Evolutionary conservation across 1,284 basidiomycete species (phyloP).

Genomic region (Ceratobasidium sp.): DNA sequence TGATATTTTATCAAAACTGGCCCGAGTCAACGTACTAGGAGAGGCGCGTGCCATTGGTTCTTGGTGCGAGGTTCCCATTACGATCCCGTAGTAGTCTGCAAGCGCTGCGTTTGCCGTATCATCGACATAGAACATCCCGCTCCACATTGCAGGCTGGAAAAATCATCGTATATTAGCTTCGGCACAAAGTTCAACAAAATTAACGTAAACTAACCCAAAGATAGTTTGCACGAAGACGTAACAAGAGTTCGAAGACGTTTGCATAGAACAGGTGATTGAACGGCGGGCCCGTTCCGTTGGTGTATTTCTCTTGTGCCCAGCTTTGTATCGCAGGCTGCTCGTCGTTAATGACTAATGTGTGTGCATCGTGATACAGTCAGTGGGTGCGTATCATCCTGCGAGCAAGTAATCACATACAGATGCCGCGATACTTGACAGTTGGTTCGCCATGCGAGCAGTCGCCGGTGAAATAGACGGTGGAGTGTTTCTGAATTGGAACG

Average conservation of each 20-base stretch:
- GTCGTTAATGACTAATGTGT: conserved; percentile 61
- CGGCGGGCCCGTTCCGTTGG: conserved; percentile 70
- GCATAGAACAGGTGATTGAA: conserved; percentile 75
- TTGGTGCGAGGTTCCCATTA: conserved; percentile 70
- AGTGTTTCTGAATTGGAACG: conserved; percentile 63
- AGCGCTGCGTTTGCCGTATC: conserved; percentile 71
- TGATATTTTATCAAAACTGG: neutral
- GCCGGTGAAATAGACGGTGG: conserved; percentile 60
- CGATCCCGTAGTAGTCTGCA: conserved; percentile 74
- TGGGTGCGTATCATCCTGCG: too few species aligned
- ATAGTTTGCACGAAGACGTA: conserved; percentile 76
- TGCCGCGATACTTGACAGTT: conserved; percentile 75
- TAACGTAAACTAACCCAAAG: conserved; percentile 61
- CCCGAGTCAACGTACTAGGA: conserved; percentile 39
- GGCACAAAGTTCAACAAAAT: neutral
- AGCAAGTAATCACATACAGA: conserved; percentile 54
- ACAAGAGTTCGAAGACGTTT: conserved; percentile 66
- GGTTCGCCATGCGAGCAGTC: conserved; percentile 70
- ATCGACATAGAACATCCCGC: conserved; percentile 72
- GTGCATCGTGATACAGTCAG: neutral
- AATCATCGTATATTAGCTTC: conserved; percentile 44
- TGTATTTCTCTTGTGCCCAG: conserved; percentile 70
- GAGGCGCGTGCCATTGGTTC: conserved; percentile 47
- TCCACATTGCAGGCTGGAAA: conserved; percentile 45
- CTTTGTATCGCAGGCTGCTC: conserved; percentile 69